Base-by-base conservation (phyloP, 257 asterid species). In the Nicotiana obtusifolia region DNA sequence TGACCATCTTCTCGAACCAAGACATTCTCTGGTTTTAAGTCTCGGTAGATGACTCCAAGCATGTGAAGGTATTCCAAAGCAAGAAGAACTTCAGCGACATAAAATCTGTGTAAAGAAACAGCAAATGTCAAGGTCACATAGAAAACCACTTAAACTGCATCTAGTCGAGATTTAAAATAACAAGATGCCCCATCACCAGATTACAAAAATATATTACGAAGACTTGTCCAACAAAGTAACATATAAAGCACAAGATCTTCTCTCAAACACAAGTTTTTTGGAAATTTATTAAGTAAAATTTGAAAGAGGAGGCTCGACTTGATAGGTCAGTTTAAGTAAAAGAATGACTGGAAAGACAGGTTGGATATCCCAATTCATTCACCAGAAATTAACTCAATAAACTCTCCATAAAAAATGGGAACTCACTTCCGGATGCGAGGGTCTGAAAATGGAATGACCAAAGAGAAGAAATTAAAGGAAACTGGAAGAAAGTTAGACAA, bases 21-120 rank as follows among this genome's bases (percentile, higher is more conserved):
- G 81, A 93, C 87, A 81, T 94, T 94, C 87, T 93, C 97, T 0
- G 98, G 97, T 83, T 93, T 94, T 69, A 94, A 85, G 96, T 92
- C 98, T 80, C 98, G 67, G 85, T 93, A 92, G n/a, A 93, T 97
- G 28, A 95, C 93, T 71, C 97, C 98, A 37, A 95, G 98, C 97
- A 93, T 91, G 91, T 95, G 99, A 81, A 95, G 97, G 84, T 95
- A 95, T 87, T 95, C 99, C 47, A 95, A 67, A 9, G 97, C 94
- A 44, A 95, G 97, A 84, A 95, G 92, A 87, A 93, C 92, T 85
- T 92, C 97, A 35, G 99, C 93, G 49, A 88, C 92, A 69, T 95
- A 95, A 84, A 95, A 95, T 89, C 98, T 94, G 91, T 81, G 81
- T 28, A 52, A 49, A 22, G 66, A 37, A 64, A 47, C 33, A 14